Conservation (phyloP, 352 stramenopile genomes). For the Chloridella minuta region DNA sequence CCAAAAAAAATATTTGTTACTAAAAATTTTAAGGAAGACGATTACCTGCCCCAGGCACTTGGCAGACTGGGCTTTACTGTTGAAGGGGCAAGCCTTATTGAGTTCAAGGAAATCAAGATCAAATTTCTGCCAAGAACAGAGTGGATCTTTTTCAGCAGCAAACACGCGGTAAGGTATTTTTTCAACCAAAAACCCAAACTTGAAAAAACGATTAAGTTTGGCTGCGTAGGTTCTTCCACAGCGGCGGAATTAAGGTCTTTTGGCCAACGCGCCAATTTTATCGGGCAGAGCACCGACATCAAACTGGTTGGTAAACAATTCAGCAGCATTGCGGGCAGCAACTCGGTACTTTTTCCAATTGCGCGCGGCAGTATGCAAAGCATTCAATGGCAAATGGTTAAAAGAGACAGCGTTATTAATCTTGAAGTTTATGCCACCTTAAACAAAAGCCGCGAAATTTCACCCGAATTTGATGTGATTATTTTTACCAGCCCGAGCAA, state of each 20-base stretch:
- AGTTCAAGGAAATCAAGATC: background rate
- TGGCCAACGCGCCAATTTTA: background rate
- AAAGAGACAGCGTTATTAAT: background rate
- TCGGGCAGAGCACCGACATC: background rate
- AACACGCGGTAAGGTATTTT: background rate
- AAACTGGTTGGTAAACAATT: background rate
- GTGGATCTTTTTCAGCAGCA: background rate
- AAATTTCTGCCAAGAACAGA: background rate
- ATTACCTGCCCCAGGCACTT: background rate
- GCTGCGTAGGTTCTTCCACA: background rate
- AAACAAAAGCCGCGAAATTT: background rate
- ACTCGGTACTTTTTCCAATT: background rate
- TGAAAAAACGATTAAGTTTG: background rate
- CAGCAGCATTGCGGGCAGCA: background rate
- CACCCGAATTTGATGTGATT: background rate
- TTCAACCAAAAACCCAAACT: background rate
- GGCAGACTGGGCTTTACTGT: background rate
- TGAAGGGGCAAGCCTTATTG: background rate
- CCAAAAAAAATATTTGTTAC: conserved; percentile 5
- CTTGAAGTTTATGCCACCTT: background rate
- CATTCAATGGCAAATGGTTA: background rate
- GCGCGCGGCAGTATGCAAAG: background rate
- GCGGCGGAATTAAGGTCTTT: background rate
- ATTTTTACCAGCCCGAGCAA: background rate
- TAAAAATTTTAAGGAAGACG: background rate